Conservation (phyloP, 345 rosid genomes). For the Noccaea bulbosa region DNA sequence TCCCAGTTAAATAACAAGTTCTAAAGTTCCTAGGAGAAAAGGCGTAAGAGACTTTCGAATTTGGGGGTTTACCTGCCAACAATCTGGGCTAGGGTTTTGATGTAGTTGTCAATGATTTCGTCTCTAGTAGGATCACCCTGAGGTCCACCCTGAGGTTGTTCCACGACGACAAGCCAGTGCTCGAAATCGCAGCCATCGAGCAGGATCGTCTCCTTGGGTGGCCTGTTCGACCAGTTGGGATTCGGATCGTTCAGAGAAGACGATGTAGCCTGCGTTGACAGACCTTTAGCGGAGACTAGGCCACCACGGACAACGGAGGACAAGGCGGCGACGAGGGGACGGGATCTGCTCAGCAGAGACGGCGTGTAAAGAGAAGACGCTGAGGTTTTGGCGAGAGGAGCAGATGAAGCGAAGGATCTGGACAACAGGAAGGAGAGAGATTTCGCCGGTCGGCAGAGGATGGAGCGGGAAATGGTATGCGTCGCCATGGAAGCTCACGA, state of each 20-base stretch:
- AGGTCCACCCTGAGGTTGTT: constrained; percentile 66
- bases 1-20: background rate
- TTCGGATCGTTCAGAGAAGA: constrained; percentile 72
- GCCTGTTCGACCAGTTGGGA: constrained; percentile 93
- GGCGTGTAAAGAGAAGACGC: constrained; percentile 33
- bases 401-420: constrained; percentile 36
- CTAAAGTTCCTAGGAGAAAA: background rate
- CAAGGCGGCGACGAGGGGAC: constrained; percentile 26
- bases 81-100: constrained; percentile 69
- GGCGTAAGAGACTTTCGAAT: constrained; percentile 4
- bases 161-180: constrained; percentile 94
- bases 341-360: constrained; percentile 37
- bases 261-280: constrained; percentile 57
- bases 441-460: constrained; percentile 49
- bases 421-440: constrained; percentile 37
- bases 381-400: constrained; percentile 34
- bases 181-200: constrained; percentile 94
- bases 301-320: constrained; percentile 39
- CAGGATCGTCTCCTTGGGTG: constrained; percentile 89
- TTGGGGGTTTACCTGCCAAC: constrained; percentile 65
- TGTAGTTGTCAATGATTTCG: constrained; percentile 76
- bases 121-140: constrained; percentile 75
- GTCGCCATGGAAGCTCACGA: constrained; percentile 53
- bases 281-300: constrained; percentile 35
- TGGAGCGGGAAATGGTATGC: constrained; percentile 46